Base-by-base conservation (phyloP, 2,329 filamentous ascomycete genomes). In the Beauveria rudraprayagi region DNA sequence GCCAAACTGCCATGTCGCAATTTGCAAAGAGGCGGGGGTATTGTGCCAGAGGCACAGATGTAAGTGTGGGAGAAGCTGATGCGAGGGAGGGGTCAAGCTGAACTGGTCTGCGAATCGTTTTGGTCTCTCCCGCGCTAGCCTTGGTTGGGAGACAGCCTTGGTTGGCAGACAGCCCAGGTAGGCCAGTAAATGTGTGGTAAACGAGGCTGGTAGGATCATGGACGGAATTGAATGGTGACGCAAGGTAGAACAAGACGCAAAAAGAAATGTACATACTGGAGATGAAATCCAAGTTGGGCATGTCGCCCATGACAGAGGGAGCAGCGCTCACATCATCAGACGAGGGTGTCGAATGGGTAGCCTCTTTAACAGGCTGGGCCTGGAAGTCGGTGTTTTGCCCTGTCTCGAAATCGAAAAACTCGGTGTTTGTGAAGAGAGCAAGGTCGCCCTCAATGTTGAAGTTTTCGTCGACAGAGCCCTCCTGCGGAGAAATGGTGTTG, bases 361-460 rank as follows among this genome's bases (percentile, higher is more conserved):
- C 67, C 28, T 77, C 74, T 74, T 82, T 82, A 66, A 69, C 69
- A 17, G 80, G 75, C 43, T 76, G 77, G 17, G 77, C 76, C 69
- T 83, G 81, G 68, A 81, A 80, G 69, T 85, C 81, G 63, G 80
- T 80, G 69, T 82, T 80, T 66, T 82, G 80, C n/a, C 83, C 82
- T 44, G 83, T 78, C 71, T 92, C 90, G 71, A 88, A 90, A 69
- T 92, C 89, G 72, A 89, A 89, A 74, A 93, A 93, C 67, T 90
- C 85, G 51, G 88, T 86, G 75, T 93, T 92, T 62, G 89, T 91
- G 76, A 92, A 94, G 69, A 92, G 82, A 56, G 87, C 86, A 56
- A 93, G 78, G 65, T 92, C 87, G 63, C 88, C 85, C 67, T 90
- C 87, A 65, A 89, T 78, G 67, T 82, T 82, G 73, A 87, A 82